phyloP scores from a whole-genome alignment of 1,284 basidiomycete genomes.

The Cryptococcus jaspeensis region DNA sequence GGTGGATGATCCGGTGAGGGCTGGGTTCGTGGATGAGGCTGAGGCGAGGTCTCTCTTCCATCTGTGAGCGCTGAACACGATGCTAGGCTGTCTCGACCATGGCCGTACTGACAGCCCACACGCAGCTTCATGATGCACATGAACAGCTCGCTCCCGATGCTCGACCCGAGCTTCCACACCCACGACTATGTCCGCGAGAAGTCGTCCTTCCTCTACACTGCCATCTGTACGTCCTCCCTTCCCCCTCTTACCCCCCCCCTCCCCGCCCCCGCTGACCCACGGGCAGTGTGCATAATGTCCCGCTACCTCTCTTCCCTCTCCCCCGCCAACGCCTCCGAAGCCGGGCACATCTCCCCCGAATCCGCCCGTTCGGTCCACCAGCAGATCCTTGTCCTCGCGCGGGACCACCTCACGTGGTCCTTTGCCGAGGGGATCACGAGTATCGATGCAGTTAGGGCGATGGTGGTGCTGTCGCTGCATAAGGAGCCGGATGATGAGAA shows the following conservation, averaged over 20 bases:
- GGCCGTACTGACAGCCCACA: not conserved
- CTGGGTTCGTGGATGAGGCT: slow-evolving; percentile 26
- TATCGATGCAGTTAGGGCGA: slow-evolving; percentile 34
- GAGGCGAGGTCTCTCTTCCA: slow-evolving; percentile 33
- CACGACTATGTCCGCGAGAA: slow-evolving; percentile 30
- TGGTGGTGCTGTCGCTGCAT: slow-evolving; percentile 30
- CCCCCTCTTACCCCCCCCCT: not conserved
- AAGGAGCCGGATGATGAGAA: slow-evolving; percentile 46
- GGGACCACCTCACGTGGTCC: slow-evolving; percentile 35
- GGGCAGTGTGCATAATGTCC: slow-evolving; percentile 31
- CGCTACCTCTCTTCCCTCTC: slow-evolving; percentile 26
- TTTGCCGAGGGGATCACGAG: slow-evolving; percentile 33
- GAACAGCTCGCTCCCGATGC: slow-evolving; percentile 27
- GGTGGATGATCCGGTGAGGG: slow-evolving; percentile 30
- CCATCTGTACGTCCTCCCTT: slow-evolving; percentile 24
- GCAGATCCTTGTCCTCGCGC: slow-evolving; percentile 33
- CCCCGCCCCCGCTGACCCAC: not conserved
- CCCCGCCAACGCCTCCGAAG: slow-evolving; percentile 1
- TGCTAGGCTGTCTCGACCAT: too few species aligned
- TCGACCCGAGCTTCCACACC: slow-evolving; percentile 31
- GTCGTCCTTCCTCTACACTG: slow-evolving; percentile 36
- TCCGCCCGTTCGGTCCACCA: slow-evolving; percentile 33
- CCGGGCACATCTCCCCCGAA: slow-evolving; percentile 16
- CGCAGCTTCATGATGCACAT: slow-evolving; percentile 31
- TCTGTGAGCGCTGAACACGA: slow-evolving; percentile 33